Evolutionary conservation across 176 grass and related monocot species (phyloP).

Genomic region (Aegilops bicornis): DNA sequence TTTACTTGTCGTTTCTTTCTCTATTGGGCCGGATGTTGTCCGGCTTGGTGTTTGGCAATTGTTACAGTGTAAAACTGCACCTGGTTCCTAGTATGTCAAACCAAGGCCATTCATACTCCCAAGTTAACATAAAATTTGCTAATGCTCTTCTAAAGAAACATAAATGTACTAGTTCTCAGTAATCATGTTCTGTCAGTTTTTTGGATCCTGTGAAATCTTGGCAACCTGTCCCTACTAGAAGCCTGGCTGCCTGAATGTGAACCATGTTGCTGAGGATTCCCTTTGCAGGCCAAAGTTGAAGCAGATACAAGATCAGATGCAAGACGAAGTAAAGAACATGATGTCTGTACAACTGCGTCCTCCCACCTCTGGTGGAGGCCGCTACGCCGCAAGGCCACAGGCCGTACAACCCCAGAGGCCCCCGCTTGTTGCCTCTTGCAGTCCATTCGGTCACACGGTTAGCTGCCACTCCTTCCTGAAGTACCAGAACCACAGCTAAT

Average conservation of each 20-base stretch:
- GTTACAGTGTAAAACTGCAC: neutral
- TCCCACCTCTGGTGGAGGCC: slow-evolving; percentile 35
- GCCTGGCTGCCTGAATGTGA: neutral
- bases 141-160: neutral
- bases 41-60: neutral
- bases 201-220: neutral
- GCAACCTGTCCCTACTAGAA: neutral
- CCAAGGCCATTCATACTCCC: neutral
- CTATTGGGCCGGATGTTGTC: neutral
- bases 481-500: neutral
- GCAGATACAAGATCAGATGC: slow-evolving; percentile 59
- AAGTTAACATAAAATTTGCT: neutral
- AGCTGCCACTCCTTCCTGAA: neutral
- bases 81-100: neutral
- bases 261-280: neutral
- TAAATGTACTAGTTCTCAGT: neutral
- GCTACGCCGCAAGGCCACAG: slow-evolving; percentile 25
- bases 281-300: slow-evolving; percentile 84
- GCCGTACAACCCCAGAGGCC: slow-evolving; percentile 35
- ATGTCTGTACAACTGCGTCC: slow-evolving; percentile 62
- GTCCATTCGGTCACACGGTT: slow-evolving; percentile 68
- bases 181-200: neutral
- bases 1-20: neutral
- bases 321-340: slow-evolving; percentile 75
- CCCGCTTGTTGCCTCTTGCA: slow-evolving; percentile 74